Base-by-base conservation (phyloP, 768 basidiomycete species). In the Agaricus subrufescens region DNA sequence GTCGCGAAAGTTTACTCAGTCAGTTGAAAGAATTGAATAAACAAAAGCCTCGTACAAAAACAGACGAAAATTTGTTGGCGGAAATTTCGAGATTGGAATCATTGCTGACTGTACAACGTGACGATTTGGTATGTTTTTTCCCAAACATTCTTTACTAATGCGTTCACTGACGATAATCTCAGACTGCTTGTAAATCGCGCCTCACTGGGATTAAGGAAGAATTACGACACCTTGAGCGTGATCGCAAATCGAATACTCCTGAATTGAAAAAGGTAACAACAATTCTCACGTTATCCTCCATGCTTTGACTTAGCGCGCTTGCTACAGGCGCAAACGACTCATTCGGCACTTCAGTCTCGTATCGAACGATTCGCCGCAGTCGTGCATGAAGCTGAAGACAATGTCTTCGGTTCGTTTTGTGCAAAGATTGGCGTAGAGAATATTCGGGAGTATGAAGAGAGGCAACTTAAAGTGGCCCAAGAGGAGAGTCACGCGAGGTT, bases 391-490 rank as follows among this genome's bases (percentile, higher is more conserved):
- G 93, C 90, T 0, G 97, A 98, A 66, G 91, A 93, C 64, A 74
- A 74, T 2, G 72, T 95, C 11, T 98, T 95, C 65, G 73, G 69
- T 1, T 68, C 72, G 3, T 98, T 99, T 73, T 98, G 95, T 66
- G 67, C 71, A 38, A 80, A 83, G 61, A 94, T 98, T 61, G 80
- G 84, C 9, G 87, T 97, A 6, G 67, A 72, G 14, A 86, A 86
- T 69, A 93, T 99, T 60, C 84, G 95, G 27, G 92, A 95, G 62
- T 99, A 95, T 66, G 96, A 98, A 70, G 89, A 93, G 66, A 84
- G 89, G 23, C 93, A 96, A 65, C 75, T 98, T 30, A 90, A 87
- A 68, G 82, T 91, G 25, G 92, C 91, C 0, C 87, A 94, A 69
- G 90, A 91, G 63, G 93, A 94, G 68, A 90, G 83, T 64, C 91